Evolutionary conservation across 192 early-diverging fungal species (phyloP).

Genomic region (Chytriomyces confervae): DNA sequence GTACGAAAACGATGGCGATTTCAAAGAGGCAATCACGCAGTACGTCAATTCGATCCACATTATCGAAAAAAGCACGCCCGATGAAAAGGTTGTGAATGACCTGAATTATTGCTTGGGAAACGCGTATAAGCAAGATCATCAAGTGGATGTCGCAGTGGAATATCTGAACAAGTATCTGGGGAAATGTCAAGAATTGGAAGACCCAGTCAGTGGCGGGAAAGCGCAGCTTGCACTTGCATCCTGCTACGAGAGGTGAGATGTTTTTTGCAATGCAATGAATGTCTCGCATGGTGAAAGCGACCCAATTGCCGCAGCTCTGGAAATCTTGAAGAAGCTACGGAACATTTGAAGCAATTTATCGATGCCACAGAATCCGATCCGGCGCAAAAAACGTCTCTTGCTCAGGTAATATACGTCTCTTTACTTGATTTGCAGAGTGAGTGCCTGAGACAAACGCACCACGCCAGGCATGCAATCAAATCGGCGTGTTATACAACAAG

Average conservation of each 20-base stretch:
- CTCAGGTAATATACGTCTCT: constrained; percentile 7
- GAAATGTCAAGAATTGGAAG: constrained; percentile 36
- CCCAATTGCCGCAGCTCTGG: constrained; percentile 37
- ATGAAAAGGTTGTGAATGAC: constrained; percentile 40
- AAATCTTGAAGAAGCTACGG: constrained; percentile 40
- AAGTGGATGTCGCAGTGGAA: constrained; percentile 17
- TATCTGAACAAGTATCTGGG: constrained; percentile 50
- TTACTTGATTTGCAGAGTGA: no score
- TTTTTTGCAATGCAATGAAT: not conserved
- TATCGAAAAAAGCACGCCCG: constrained; percentile 38
- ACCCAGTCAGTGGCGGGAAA: constrained; percentile 43
- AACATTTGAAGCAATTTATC: constrained; percentile 47
- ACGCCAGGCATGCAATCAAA: constrained; percentile 50
- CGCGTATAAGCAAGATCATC: not conserved
- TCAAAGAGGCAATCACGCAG: constrained; percentile 46
- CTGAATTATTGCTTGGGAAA: constrained; percentile 49
- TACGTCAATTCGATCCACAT: constrained; percentile 46
- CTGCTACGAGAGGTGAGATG: constrained; percentile 55
- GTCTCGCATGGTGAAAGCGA: not conserved
- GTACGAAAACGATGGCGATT: constrained; percentile 33
- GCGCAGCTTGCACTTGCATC: constrained; percentile 52
- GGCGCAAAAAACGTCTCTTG: constrained; percentile 40
- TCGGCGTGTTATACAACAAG: constrained; percentile 53
- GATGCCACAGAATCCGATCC: constrained; percentile 39
- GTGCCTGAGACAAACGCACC: no score